These are phyloP conservation scores for Aspergillus sp. DNA, from an alignment of 2,329 filamentous ascomycete genomes.

Conservation along the genomic window DNA sequence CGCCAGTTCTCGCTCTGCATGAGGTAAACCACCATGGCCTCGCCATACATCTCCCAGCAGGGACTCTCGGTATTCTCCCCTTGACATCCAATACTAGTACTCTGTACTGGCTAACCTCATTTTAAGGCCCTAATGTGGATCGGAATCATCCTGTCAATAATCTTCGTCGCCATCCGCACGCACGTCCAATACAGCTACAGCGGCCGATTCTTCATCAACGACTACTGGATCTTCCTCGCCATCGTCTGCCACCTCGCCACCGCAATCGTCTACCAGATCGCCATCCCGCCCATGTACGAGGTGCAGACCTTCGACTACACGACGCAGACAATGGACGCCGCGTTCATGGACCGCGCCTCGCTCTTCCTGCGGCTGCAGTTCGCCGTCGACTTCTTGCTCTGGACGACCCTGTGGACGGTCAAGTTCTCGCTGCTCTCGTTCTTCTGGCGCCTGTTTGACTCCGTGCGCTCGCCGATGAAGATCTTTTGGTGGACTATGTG, in stretches of 20 bases:
- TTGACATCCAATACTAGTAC: no score
- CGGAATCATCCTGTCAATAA: not conserved
- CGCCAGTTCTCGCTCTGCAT: no score
- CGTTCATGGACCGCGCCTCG: not conserved
- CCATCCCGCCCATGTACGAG: slow-evolving; percentile 5
- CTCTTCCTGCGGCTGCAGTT: slow-evolving; percentile 1
- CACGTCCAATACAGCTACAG: not conserved
- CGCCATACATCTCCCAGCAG: not conserved
- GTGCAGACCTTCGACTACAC: not conserved
- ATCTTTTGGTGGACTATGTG: slow-evolving; percentile 2
- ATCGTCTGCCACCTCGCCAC: slow-evolving; percentile 1
- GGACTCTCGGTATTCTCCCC: not conserved
- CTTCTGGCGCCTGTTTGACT: slow-evolving; percentile 6
- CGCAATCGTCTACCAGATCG: slow-evolving; percentile 4
- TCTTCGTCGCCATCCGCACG: slow-evolving; percentile 3
- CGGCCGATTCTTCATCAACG: not conserved
- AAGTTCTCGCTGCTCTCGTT: slow-evolving; percentile 4
- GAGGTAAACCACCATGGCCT: not conserved
- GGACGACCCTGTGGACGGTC: slow-evolving; percentile 5
- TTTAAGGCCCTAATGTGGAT: slow-evolving; percentile 5
- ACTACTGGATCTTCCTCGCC: slow-evolving; percentile 5
- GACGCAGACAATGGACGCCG: not conserved
- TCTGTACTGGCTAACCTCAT: no score
- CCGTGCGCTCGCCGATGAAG: not conserved
- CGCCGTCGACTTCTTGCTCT: slow-evolving; percentile 1